A percentile compares a stretch with the other conserved stretches of the same genome.
Conservation (phyloP, 2,329 filamentous ascomycete species). For the Blastomyces gilchristii region DNA sequence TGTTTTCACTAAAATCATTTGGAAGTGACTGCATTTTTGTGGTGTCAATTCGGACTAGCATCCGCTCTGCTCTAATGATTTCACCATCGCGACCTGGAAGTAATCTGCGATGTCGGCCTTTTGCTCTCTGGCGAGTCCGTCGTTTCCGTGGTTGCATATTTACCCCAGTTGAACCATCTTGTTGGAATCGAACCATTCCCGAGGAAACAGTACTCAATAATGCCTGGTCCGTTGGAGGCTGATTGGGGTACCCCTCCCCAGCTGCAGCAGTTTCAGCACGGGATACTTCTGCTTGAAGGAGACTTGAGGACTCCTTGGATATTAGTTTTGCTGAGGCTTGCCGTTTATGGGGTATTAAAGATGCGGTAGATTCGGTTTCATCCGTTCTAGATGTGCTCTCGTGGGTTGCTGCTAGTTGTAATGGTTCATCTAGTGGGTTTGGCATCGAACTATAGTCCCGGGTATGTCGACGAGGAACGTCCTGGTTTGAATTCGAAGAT, state of each 20-base stretch:
- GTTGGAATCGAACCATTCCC: slow-evolving; percentile 36
- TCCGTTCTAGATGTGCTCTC: not conserved
- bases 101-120: slow-evolving; percentile 13
- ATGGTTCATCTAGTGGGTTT: not conserved
- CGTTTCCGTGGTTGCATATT: slow-evolving; percentile 32
- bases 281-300: slow-evolving; percentile 19
- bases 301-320: slow-evolving; percentile 14
- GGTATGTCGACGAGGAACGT: not conserved
- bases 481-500: not conserved
- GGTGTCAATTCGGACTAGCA: slow-evolving; percentile 54
- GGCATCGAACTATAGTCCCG: not conserved
- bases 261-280: not conserved
- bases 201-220: slow-evolving; percentile 18
- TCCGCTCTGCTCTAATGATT: slow-evolving; percentile 57
- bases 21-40: slow-evolving; percentile 41
- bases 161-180: slow-evolving; percentile 33
- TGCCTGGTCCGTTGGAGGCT: slow-evolving; percentile 13
- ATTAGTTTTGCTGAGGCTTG: slow-evolving; percentile 18
- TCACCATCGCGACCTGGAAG: slow-evolving; percentile 36
- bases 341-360: slow-evolving; percentile 22
- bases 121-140: slow-evolving; percentile 13
- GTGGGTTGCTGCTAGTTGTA: not conserved
- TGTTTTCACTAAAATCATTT: slow-evolving; percentile 54
- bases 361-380: slow-evolving; percentile 11
- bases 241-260: not conserved